These are phyloP conservation scores for Mikania micrantha DNA, from an alignment of 129 eudicot genomes.

Conservation along the genomic window DNA sequence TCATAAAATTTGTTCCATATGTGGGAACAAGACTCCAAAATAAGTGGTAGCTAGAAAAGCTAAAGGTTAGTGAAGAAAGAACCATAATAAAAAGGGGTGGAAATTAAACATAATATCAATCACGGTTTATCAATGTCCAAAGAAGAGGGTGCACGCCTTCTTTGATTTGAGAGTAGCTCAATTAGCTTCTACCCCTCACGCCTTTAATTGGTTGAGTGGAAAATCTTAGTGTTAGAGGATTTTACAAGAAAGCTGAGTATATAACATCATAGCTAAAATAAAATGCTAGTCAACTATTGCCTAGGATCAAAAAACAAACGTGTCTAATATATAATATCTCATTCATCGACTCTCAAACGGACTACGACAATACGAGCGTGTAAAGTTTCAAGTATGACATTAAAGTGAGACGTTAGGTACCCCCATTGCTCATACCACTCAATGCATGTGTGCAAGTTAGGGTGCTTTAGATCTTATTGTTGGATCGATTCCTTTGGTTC, in stretches of 20 bases:
- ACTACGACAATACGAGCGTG: too few relatives aligned
- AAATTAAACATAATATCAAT: conserved; percentile 23
- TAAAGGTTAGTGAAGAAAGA: background rate
- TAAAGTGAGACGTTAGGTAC: too few relatives aligned
- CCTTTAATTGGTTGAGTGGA: conserved; percentile 6
- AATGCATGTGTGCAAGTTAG: too few relatives aligned
- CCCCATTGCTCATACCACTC: too few relatives aligned
- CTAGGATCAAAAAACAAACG: too few relatives aligned
- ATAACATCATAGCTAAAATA: conserved; percentile 9
- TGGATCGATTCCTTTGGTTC: too few relatives aligned
- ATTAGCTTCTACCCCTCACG: conserved; percentile 15
- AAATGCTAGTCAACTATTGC: conserved; percentile 25
- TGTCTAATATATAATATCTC: too few relatives aligned
- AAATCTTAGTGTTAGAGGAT: conserved; percentile 8
- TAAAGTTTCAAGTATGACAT: too few relatives aligned
- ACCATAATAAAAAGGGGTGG: background rate
- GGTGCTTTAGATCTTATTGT: too few relatives aligned
- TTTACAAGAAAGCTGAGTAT: conserved; percentile 10
- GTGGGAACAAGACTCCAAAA: conserved; percentile 14
- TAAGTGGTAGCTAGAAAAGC: background rate
- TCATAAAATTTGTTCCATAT: too few relatives aligned
- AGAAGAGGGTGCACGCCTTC: conserved; percentile 35
- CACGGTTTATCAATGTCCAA: conserved; percentile 30
- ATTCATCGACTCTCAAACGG: too few relatives aligned
- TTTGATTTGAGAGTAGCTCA: conserved; percentile 18